phyloP scores from a whole-genome alignment of 495 filamentous ascomycete genomes.

The Penicillium bovifimosum region DNA sequence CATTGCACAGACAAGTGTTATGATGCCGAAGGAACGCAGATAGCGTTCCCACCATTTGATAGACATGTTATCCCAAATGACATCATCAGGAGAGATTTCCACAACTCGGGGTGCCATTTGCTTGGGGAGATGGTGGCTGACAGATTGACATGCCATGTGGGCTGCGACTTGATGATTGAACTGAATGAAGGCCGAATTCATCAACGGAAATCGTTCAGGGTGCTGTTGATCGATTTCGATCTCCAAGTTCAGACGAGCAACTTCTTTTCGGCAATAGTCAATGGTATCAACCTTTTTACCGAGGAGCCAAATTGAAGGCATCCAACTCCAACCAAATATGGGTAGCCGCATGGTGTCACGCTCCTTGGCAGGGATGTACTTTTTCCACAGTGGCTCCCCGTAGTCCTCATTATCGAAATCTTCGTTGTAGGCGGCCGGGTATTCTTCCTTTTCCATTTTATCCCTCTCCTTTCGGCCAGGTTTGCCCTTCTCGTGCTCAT shows the following conservation, averaged over 20 bases:
- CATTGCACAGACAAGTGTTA: constrained; percentile 65
- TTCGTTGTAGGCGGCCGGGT: constrained; percentile 65
- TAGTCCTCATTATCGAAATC: constrained; percentile 57
- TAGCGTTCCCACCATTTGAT: constrained; percentile 94
- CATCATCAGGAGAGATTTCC: constrained; percentile 89
- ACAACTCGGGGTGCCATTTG: constrained; percentile 91
- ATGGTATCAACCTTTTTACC: constrained; percentile 95
- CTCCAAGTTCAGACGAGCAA: constrained; percentile 85
- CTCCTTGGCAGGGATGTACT: constrained; percentile 73
- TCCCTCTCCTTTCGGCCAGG: constrained; percentile 31
- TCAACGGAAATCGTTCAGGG: constrained; percentile 81
- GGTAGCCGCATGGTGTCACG: constrained; percentile 83
- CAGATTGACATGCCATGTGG: constrained; percentile 94
- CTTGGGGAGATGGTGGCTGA: constrained; percentile 87
- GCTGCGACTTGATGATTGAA: constrained; percentile 98
- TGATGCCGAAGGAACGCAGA: constrained; percentile 61
- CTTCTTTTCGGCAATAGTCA: constrained; percentile 79
- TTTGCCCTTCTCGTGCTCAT: constrained; percentile 15
- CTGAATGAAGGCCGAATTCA: constrained; percentile 98
- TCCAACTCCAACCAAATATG: constrained; percentile 72
- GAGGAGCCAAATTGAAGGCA: constrained; percentile 72
- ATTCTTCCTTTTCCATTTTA: constrained; percentile 47
- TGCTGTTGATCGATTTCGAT: constrained; percentile 87
- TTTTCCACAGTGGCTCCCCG: constrained; percentile 72
- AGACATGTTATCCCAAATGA: constrained; percentile 97